Evolutionary conservation across 768 basidiomycete species (phyloP), one percentile per base, ranked within the genome.

Genomic region (Pleurotus cornucopiae): DNA sequence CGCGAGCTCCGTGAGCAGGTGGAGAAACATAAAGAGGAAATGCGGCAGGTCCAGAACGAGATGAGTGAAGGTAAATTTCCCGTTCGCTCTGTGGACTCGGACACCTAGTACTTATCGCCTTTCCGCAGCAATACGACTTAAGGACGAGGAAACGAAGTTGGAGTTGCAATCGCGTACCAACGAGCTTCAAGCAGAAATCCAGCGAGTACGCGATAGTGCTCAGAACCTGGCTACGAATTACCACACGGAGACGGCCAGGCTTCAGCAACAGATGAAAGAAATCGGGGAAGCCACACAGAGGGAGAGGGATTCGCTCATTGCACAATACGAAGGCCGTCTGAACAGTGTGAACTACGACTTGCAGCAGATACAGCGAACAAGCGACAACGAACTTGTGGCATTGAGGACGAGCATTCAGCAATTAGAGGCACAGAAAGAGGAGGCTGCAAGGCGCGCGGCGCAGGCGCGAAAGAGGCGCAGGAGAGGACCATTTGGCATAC

Each of bases 61-160:
- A 59, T 61, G 38, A 43, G 57, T 14, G 57, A 61, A 23, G 45
- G 49, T 52, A 16, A 52, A 13, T 30, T 30, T 30, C 16, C 49
- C 49, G 20, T 6, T 40, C 39, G n/a, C 39, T 40, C 12, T 2
- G n/a, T 40, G 37, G 9, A 26, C 14, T 51, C 2, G 20, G 20
- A 20, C 1, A 20, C 20, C 20, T 20, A 20, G 20, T 20, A 20
- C 20, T 20, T 11, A 25, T 21, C 47, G 13, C 12, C 34, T 26
- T 7, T 26, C 43, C 39, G 21, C 23, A 20, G 30, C 16, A 39
- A 45, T 78, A 61, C 65, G 66, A 16, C 60, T 61, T 54, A 75
- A 78, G 57, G 79, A 81, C 58, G 77, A 78, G 52, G 79, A 78
- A 63, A 74, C 75, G 9, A 67, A 67, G 45, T 57, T 60, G 46